Percentiles rank a stretch among this genome's conserved stretches.
These are phyloP conservation scores for Termitomyces sp. DNA, from an alignment of 768 basidiomycete species.

Conservation along the genomic window DNA sequence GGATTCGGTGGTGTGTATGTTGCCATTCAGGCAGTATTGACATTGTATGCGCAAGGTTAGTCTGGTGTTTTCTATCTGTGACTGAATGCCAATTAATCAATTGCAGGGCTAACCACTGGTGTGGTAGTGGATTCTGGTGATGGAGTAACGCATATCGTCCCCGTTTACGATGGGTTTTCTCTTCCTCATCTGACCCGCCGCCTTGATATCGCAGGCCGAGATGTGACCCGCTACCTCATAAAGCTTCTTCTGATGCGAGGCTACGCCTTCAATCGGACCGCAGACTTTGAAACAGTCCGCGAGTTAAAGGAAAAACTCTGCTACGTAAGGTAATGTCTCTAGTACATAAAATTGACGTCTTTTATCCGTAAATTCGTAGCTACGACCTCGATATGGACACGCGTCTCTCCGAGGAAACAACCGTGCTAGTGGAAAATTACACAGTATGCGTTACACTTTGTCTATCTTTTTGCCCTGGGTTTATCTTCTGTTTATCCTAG, in stretches of 20 bases:
- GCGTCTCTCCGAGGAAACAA: slow-evolving; percentile 91
- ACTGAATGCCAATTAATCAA: not conserved
- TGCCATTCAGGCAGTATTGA: slow-evolving; percentile 97
- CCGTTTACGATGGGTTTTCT: slow-evolving; percentile 95
- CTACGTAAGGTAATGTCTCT: slow-evolving; percentile 75
- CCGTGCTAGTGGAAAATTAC: slow-evolving; percentile 92
- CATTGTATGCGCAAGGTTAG: slow-evolving; percentile 96
- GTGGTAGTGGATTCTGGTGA: slow-evolving; percentile 99
- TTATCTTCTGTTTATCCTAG: slow-evolving; percentile 28
- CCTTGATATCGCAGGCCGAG: slow-evolving; percentile 95
- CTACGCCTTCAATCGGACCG: slow-evolving; percentile 99
- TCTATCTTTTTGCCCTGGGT: not conserved
- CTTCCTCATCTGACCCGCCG: slow-evolving; percentile 93
- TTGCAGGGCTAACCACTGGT: slow-evolving; percentile 88
- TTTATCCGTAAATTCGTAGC: slow-evolving; percentile 30
- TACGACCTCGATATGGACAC: slow-evolving; percentile 98
- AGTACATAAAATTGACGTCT: not conserved
- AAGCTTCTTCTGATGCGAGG: slow-evolving; percentile 99
- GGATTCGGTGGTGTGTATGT: slow-evolving; percentile 95
- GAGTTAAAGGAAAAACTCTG: slow-evolving; percentile 99
- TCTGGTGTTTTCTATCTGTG: not conserved
- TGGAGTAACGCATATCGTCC: slow-evolving; percentile 98
- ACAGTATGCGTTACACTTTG: slow-evolving; percentile 50
- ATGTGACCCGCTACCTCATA: slow-evolving; percentile 98
- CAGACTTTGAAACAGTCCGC: slow-evolving; percentile 97